Evolutionary conservation across 495 filamentous ascomycete species (phyloP).

Genomic region (Cryomyces antarcticus): DNA sequence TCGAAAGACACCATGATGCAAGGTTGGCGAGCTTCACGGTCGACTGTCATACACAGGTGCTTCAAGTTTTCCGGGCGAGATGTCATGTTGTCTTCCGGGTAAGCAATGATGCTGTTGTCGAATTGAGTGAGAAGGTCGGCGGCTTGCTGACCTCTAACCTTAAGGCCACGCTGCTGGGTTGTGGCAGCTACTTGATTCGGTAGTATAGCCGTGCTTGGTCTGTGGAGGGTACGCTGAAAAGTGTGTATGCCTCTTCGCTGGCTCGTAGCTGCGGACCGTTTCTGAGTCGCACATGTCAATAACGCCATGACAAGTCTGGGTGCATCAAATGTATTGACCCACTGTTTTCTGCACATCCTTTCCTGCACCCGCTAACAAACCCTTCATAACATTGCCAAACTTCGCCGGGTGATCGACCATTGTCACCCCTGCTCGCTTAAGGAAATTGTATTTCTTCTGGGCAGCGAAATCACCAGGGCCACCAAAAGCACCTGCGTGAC

Average conservation of each 20-base stretch:
- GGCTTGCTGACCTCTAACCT: conserved; percentile 36
- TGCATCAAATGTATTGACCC: not conserved
- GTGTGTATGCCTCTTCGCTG: conserved; percentile 3
- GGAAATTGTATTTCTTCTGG: conserved; percentile 40
- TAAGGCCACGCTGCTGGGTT: conserved; percentile 27
- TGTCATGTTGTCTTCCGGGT: too few species aligned
- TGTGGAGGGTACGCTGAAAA: not conserved
- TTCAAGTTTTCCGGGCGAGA: conserved; percentile 17
- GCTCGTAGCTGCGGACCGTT: conserved; percentile 5
- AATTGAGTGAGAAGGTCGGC: conserved; percentile 31
- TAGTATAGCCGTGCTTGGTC: not conserved
- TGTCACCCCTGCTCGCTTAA: conserved; percentile 49
- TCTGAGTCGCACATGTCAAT: not conserved
- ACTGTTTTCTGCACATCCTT: conserved; percentile 13
- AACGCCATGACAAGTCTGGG: too few species aligned
- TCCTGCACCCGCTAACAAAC: conserved; percentile 24
- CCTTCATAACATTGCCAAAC: conserved; percentile 54
- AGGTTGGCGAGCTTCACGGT: conserved; percentile 41
- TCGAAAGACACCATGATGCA: conserved; percentile 38
- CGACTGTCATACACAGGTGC: conserved; percentile 40
- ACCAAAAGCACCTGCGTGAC: conserved; percentile 68
- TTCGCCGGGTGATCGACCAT: conserved; percentile 68
- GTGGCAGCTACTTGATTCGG: not conserved
- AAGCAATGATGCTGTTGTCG: conserved; percentile 11
- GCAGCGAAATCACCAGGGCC: conserved; percentile 46